Conservation (phyloP, 1,284 basidiomycete species). For the Violaceomyces palustris region DNA sequence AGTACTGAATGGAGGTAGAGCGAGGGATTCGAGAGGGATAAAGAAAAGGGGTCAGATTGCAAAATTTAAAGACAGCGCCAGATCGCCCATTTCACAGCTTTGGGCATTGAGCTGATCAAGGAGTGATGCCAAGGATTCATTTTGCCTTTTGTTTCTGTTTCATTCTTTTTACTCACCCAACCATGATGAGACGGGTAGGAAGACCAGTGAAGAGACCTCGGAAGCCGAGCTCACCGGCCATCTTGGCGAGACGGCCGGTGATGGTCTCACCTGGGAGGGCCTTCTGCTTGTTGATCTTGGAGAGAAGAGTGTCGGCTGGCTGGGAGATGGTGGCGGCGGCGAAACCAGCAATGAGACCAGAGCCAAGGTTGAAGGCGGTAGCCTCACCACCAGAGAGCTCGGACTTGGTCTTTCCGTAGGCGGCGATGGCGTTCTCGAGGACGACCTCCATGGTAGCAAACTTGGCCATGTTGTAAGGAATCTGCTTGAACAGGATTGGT, state of each 20-base stretch:
- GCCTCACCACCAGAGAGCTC: conserved; percentile 49
- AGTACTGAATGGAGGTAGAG: no score
- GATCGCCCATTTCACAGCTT: no score
- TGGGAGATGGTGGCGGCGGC: conserved; percentile 52
- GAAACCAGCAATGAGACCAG: conserved; percentile 52
- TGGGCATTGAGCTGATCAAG: no score
- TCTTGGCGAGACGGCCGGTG: conserved; percentile 56
- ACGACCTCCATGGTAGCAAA: conserved; percentile 54
- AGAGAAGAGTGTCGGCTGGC: conserved; percentile 54
- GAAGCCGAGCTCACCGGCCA: conserved; percentile 57
- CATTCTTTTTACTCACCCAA: no score
- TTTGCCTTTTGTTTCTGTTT: not conserved
- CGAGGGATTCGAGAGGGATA: not conserved
- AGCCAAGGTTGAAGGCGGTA: conserved; percentile 48
- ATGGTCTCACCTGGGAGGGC: conserved; percentile 58
- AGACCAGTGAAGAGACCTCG: conserved; percentile 59
- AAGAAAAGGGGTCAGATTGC: not conserved
- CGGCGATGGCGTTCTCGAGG: conserved; percentile 56
- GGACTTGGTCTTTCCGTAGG: conserved; percentile 58
- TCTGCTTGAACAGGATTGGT: conserved; percentile 52
- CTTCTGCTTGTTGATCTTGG: conserved; percentile 63
- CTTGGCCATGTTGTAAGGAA: conserved; percentile 57
- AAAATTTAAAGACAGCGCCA: no score
- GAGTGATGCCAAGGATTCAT: conserved; percentile 1
- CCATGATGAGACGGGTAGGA: conserved; percentile 51